A percentile compares a stretch with the other conserved stretches of the same genome.
phyloP scores from a whole-genome alignment of 2,329 filamentous ascomycete species.

The Fusarium algeriense region DNA sequence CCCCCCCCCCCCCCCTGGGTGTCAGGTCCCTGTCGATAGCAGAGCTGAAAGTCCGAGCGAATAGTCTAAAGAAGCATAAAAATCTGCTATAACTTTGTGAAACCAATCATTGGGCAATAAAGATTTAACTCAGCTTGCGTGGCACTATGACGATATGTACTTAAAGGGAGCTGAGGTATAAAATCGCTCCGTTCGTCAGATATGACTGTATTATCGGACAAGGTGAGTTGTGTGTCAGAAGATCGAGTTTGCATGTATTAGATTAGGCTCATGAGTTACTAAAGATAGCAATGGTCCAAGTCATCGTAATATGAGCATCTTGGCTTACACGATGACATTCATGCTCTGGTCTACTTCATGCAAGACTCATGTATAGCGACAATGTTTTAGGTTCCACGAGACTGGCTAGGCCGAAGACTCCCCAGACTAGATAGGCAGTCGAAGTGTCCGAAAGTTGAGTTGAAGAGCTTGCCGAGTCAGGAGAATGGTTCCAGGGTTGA shows the following conservation, averaged over 20 bases:
- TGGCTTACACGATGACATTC: neutral
- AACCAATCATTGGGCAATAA: neutral
- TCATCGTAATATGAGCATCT: neutral
- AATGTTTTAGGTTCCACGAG: neutral
- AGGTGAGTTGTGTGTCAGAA: constrained; percentile 5
- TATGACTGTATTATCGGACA: neutral
- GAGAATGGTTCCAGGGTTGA: neutral
- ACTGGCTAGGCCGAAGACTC: neutral
- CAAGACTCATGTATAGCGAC: too few species aligned
- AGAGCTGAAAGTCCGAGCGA: constrained; percentile 6
- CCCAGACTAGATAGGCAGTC: neutral
- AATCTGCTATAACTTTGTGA: neutral
- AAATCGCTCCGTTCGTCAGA: neutral
- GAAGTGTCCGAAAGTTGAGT: neutral
- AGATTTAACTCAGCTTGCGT: neutral
- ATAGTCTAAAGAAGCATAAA: neutral
- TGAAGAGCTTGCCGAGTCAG: neutral
- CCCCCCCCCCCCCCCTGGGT: constrained; percentile 58
- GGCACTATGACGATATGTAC: neutral
- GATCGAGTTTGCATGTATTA: neutral
- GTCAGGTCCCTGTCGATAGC: constrained; percentile 21
- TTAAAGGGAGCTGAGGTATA: neutral
- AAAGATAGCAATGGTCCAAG: neutral
- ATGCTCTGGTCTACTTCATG: neutral
- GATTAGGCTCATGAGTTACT: neutral